Percentiles rank a stretch among this genome's conserved stretches.
These are phyloP conservation scores for Colletotrichum agaves DNA, from an alignment of 2,329 filamentous ascomycete species.

Conservation along the genomic window DNA sequence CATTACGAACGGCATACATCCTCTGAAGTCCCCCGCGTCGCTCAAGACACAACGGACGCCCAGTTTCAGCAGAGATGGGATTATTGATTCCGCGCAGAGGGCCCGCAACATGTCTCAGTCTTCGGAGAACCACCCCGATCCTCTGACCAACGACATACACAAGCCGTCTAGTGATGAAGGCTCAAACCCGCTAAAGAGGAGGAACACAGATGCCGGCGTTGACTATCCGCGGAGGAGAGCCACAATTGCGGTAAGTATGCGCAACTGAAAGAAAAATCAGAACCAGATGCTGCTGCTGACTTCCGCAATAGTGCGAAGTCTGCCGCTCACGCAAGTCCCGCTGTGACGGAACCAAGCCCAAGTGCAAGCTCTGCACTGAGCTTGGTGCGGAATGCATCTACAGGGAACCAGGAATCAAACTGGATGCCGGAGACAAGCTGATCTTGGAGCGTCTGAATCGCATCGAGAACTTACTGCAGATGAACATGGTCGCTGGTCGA, in stretches of 20 bases:
- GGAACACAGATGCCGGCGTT: conserved; percentile 69
- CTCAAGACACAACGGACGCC: conserved; percentile 59
- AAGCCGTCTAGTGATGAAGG: conserved; percentile 62
- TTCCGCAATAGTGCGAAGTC: conserved; percentile 74
- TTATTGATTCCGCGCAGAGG: conserved; percentile 64
- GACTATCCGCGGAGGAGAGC: conserved; percentile 73
- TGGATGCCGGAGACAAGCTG: conserved; percentile 87
- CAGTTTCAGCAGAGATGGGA: conserved; percentile 65
- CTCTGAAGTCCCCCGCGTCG: conserved; percentile 63
- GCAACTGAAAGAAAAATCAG: conserved; percentile 26
- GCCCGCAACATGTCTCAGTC: conserved; percentile 66
- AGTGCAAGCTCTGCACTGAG: conserved; percentile 86
- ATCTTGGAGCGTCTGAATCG: conserved; percentile 82
- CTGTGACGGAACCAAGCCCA: conserved; percentile 82
- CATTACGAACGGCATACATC: conserved; percentile 52
- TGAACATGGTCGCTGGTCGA: conserved; percentile 65
- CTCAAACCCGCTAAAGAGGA: conserved; percentile 68
- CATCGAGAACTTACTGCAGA: conserved; percentile 83
- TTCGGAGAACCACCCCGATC: conserved; percentile 58
- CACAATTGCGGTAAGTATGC: conserved; percentile 69
- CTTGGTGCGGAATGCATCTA: conserved; percentile 86
- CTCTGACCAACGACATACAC: conserved; percentile 56
- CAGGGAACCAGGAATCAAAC: conserved; percentile 85
- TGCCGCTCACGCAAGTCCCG: conserved; percentile 83
- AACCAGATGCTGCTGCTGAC: conserved; percentile 35